Evolutionary conservation across 2,329 filamentous ascomycete genomes (phyloP), one percentile per base, ranked within the genome.

Genomic region (Hypoxylon sp.): DNA sequence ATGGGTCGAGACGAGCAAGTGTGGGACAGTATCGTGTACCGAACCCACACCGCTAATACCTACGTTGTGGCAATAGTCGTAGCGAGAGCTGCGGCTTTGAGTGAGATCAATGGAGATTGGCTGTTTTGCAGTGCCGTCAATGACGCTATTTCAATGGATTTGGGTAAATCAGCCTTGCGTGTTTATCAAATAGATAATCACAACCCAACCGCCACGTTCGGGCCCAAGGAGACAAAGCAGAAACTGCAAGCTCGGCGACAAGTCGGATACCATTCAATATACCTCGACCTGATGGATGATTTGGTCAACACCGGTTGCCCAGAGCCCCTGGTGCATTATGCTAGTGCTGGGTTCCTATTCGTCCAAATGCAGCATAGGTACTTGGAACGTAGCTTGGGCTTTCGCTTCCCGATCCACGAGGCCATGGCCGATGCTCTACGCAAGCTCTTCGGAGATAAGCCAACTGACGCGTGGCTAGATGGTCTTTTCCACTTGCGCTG

Each of bases 1-100:
- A 50, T 50, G 23, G 25, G 48, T 19, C 48, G 25, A n/a, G n/a
- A 17, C 14, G 25, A 30, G 10, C 10, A 32, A 13, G 48, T 50
- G 13, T 50, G 48, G 48, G 48, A 50, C n/a, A 50, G 48, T 17
- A 50, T 50, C 17, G 48, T 50, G 9, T 50, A 50, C 25, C 48
- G 48, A 32, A 50, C 48, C 6, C 25, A 50, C 14, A 30, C 48
- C 7, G 48, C 48, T 6, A 19, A 19, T 14, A 30, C 48, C 14
- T 30, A 50, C 11, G 23, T 30, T 4, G 14, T 17, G 25, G 14
- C 28, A 19, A 36, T 36, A 36, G 13, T 36, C 13, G 34, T 36
- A 6, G 34, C 34, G 14, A 36, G 34, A 14, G 13, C 34, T 36
- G 14, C 13, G 14, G 13, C 34, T 36, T 36, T 36, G 13, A 3